A percentile compares a stretch with the other conserved stretches of the same genome.
phyloP scores from a whole-genome alignment of 2,329 filamentous ascomycete species.

The Neodidymelliopsis sp. region DNA sequence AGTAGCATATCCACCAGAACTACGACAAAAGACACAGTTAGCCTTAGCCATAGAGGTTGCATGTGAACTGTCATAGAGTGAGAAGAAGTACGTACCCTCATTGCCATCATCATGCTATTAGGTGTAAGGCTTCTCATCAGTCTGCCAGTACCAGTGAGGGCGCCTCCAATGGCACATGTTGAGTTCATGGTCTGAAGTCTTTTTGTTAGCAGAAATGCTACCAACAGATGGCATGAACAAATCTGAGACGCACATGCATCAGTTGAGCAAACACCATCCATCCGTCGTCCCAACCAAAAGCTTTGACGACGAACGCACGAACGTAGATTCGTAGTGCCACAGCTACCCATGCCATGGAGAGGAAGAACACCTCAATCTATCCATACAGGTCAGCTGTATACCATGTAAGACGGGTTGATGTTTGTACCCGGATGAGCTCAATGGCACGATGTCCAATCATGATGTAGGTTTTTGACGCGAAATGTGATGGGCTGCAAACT shows the following conservation, averaged over 20 bases:
- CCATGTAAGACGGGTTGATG: background rate
- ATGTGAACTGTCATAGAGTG: too few species aligned
- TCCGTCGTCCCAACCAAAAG: constrained; percentile 23
- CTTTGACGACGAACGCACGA: constrained; percentile 18
- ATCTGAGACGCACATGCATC: too few species aligned
- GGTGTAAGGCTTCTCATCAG: constrained; percentile 6
- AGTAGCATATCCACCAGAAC: constrained; percentile 23
- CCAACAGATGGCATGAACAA: too few species aligned
- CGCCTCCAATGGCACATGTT: constrained; percentile 4
- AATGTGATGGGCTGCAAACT: background rate
- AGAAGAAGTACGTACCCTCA: background rate
- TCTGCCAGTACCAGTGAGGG: constrained; percentile 1
- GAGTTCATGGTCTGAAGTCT: constrained; percentile 2
- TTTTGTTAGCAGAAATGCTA: too few species aligned
- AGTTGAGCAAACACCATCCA: constrained; percentile 25
- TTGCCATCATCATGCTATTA: constrained; percentile 8
- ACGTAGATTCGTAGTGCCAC: constrained; percentile 18
- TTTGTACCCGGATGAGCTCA: constrained; percentile 2
- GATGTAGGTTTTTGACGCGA: background rate
- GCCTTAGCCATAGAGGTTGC: background rate
- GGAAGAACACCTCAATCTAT: background rate
- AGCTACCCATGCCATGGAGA: constrained; percentile 3
- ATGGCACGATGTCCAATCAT: background rate
- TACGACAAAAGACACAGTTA: background rate
- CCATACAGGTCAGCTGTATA: background rate